These are phyloP conservation scores for Neotropicomus parvogracilis DNA, from an alignment of 1,284 basidiomycete genomes.

Conservation along the genomic window DNA sequence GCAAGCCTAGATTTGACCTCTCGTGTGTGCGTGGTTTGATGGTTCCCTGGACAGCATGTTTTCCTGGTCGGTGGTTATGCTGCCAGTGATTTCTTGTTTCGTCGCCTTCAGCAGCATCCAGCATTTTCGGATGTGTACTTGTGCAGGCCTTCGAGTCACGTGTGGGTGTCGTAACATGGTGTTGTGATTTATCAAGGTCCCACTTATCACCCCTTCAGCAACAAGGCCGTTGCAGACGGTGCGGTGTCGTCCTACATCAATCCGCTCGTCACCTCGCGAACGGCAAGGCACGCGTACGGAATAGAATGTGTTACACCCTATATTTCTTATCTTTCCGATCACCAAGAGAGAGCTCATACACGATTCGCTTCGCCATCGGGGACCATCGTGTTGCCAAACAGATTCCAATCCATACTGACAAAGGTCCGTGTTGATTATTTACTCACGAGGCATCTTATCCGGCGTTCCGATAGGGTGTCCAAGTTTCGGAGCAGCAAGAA, in stretches of 20 bases:
- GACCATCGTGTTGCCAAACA: slow-evolving; percentile 13
- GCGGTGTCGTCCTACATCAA: slow-evolving; percentile 4
- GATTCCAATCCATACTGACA: slow-evolving; percentile 28
- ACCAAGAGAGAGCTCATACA: slow-evolving; percentile 25
- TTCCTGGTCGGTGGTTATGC: slow-evolving; percentile 46
- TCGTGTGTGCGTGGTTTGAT: background rate
- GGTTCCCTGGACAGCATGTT: slow-evolving; percentile 1
- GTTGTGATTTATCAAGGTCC: no score
- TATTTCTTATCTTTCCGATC: slow-evolving; percentile 30
- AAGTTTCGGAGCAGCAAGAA: slow-evolving; percentile 19
- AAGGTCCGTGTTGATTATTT: slow-evolving; percentile 22
- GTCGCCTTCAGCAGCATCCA: slow-evolving; percentile 34
- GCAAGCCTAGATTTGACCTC: slow-evolving; percentile 16
- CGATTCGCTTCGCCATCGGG: slow-evolving; percentile 16
- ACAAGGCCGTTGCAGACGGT: slow-evolving; percentile 43
- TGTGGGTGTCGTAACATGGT: slow-evolving; percentile 28
- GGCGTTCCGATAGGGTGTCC: slow-evolving; percentile 23
- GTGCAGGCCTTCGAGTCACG: slow-evolving; percentile 37
- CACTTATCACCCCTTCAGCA: slow-evolving; percentile 31
- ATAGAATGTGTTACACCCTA: slow-evolving; percentile 26
- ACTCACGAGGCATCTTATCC: background rate
- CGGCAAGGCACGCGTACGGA: slow-evolving; percentile 42
- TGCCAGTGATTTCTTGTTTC: slow-evolving; percentile 46
- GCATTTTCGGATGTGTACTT: slow-evolving; percentile 28
- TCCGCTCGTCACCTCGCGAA: background rate